Base-by-base conservation (phyloP, 2,329 filamentous ascomycete species). In the Aspergillus transmontanensis region DNA sequence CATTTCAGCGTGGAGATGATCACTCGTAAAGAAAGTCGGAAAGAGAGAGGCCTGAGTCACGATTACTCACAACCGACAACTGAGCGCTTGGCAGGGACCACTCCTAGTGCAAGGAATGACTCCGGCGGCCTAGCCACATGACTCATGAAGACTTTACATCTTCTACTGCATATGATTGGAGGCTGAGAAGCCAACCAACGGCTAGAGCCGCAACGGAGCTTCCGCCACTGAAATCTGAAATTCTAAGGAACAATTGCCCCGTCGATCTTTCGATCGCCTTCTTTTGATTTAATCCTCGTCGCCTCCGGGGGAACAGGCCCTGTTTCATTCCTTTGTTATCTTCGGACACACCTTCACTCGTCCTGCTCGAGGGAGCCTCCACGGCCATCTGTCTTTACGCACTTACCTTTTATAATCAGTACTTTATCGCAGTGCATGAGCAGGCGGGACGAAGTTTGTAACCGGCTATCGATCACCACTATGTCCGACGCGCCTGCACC, bases 401-500 rank as follows among this genome's bases (percentile, higher is more conserved):
- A n/a, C 11, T 9, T 48, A 23, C 43, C 14, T 2, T 12, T 23
- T 23, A 1, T 6, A 48, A 14, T 9, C 9, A 23, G 6, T 16
- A 19, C 28, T 51, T 51, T 51, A 32, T 26, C 19, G 4, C 48
- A 39, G 59, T 61, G 62, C 56, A 69, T 70, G 69, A 66, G 46
- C 39, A 34, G 58, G 50, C 45, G 48, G 26, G 39, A 50, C 30
- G 45, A 50, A 21, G 59, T 39, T 58, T 57, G 21, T 9, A 6
- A 58, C 48, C 55, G 30, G 36, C 34, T 54, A 28, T 41, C 46
- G 43, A 60, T 50, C 50, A 41, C 58, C 43, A 68, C 54, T 16
- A 71, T 72, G 68, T 67, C 69, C 26, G 61, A 51, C 51, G 56
- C 61, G 48, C 32, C 63, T 14, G 54, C 62, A 28, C 59, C 67